A percentile compares a stretch with the other conserved stretches of the same genome.
phyloP scores from a whole-genome alignment of 2,329 filamentous ascomycete genomes.

The Colletotrichum sp. region DNA sequence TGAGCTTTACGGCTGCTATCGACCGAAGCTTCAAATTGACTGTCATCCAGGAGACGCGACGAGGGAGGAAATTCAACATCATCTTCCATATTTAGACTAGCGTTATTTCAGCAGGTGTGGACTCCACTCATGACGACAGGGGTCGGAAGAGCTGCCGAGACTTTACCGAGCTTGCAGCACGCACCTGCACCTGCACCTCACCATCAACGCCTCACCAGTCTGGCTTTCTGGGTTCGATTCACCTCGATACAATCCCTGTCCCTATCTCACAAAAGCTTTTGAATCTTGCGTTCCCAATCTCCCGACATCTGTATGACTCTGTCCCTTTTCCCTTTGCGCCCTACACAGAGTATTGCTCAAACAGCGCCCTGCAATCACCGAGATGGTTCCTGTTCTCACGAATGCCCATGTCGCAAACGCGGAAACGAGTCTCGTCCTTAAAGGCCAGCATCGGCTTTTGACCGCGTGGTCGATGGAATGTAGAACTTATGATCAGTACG shows the following conservation, averaged over 20 bases:
- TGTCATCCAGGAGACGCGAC: slow-evolving; percentile 10
- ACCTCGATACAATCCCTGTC: neutral
- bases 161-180: neutral
- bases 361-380: neutral
- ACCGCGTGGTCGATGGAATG: neutral
- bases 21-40: neutral
- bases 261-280: neutral
- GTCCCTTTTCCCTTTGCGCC: neutral
- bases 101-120: neutral
- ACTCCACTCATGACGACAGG: neutral
- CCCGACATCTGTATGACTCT: neutral
- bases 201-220: neutral
- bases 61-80: neutral
- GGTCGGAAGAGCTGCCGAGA: neutral
- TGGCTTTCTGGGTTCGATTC: neutral
- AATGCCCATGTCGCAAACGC: neutral
- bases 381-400: neutral
- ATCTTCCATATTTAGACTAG: slow-evolving; percentile 1
- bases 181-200: neutral
- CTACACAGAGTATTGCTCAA: neutral
- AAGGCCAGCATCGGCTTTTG: neutral
- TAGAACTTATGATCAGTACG: neutral
- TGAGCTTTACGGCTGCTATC: neutral
- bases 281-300: neutral
- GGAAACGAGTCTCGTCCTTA: neutral